Evolutionary conservation across 768 basidiomycete species (phyloP), one percentile per base, ranked within the genome.

Genomic region (Thelephora aurantiotincta): DNA sequence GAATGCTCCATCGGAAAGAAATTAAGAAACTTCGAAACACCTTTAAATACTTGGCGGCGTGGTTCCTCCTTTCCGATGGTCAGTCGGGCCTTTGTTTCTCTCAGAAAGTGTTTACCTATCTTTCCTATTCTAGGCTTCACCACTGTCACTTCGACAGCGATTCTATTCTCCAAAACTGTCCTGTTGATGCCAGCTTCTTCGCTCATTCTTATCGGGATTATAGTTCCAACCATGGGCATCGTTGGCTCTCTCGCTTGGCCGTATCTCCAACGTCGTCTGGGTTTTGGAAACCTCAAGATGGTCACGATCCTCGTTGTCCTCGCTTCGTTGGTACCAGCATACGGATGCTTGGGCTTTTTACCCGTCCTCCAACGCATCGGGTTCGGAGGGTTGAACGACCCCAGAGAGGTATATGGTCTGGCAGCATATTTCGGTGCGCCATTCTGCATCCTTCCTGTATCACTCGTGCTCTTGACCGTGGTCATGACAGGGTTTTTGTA

Each of bases 11-110:
- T 1, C 80, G 77, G 70, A 65, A 64, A 6, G 81, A 94, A 58
- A 77, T 93, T 35, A 74, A 73, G 60, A 73, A 74, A 46, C 68
- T 97, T 13, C 72, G 74, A 26, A 82, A 90, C 57, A 91, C 92
- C 1, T 98, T 93, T 69, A 74, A 74, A 54, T 97, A 89, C 56
- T 79, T 97, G 37, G 75, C 80, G 5, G 90, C 94, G 0, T 97
- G 93, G 92, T 93, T 96, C 60, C 71, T 98, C 11, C 75, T 98
- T 19, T 89, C 86, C 1, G 93, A 98, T 56, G 88, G 90, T 86
- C 46, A 38, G 74, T 62, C 26, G 9, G 0, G 3, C 33, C 3
- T 9, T 13, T 14, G 5, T 23, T 22, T 38, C 35, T n/a, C 35
- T 38, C 35, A 35, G 5, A 4, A 13, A 16, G 7, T 23, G n/a